phyloP scores from a whole-genome alignment of 768 basidiomycete species.

The Hydnum rufescens region DNA sequence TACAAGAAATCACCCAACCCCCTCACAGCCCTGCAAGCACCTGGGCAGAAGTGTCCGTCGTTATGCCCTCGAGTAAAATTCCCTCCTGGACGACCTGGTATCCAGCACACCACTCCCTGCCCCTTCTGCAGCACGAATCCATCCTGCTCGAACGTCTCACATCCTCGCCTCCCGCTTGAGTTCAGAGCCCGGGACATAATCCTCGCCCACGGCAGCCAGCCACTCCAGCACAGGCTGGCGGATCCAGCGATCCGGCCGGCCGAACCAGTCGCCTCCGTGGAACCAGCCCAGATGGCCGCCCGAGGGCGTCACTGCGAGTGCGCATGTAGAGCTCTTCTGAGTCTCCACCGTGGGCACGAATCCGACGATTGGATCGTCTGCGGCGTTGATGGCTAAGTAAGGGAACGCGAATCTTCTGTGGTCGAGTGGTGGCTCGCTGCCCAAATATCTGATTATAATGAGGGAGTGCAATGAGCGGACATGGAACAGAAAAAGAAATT shows the following conservation, averaged over 20 bases:
- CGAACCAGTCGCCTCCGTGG: neutral
- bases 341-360: neutral
- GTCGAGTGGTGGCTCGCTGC: neutral
- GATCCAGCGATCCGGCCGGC: slow-evolving; percentile 10
- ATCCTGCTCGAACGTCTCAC: neutral
- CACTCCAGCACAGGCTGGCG: slow-evolving; percentile 1
- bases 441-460: neutral
- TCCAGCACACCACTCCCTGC: too few species aligned
- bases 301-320: slow-evolving; percentile 1
- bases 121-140: neutral
- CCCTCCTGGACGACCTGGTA: too few species aligned
- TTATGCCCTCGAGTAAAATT: too few species aligned
- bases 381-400: slow-evolving; percentile 5
- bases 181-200: neutral
- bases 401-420: slow-evolving; percentile 2
- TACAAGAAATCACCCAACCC: too few species aligned
- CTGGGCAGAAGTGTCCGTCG: too few species aligned
- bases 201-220: neutral
- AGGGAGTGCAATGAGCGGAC: neutral
- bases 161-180: neutral
- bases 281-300: slow-evolving; percentile 8
- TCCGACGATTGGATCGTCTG: slow-evolving; percentile 4
- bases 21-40: too few species aligned
- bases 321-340: neutral
- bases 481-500: neutral